Base-by-base conservation (phyloP, 345 rosid species). In the Abelmoschus esculentus region DNA sequence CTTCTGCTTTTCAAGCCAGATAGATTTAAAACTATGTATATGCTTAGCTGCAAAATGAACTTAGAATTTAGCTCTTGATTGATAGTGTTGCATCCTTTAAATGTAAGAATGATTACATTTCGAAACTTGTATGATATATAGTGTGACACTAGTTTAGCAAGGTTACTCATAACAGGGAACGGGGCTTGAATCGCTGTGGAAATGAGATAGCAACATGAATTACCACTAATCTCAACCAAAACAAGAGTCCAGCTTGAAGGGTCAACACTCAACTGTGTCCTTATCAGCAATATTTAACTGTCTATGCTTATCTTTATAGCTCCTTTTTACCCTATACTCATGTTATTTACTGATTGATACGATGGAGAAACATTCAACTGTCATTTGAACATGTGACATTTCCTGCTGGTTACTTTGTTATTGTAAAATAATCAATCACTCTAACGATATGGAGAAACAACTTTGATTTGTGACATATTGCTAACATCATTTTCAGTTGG, bases 381-480 rank as follows among this genome's bases (percentile, higher is more conserved):
- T 62, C 4, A 38, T 55, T 40, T 62, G 67, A 64, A 28, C 72
- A 17, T 50, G 40, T 70, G 46, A 52, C 59, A 68, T 67, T 56
- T 38, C 42, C 10, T 38, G 42, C 42, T 38, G 9, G 44, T 59
- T 54, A 5, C 10, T n/a, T 53, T 32, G 67, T 55, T 66, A 47
- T 19, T 53, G 42, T 56, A 38, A 70, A 74, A 55, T 44, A 50
- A 19, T 29, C 38, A 57, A 47, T 44, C 73, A 65, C 8, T 46
- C 31, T 14, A 29, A 18, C 40, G 44, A 53, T n/a, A 57, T 29
- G 44, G 31, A 44, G 58, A 60, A 42, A 3, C 26, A 8, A 66
- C 71, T 36, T 40, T 12, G 55, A 58, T 61, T 59, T 54, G 68
- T 85, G 86, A 85, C 86, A 76, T 76, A 66, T 62, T 69, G 86